Conservation (phyloP, 208 protist species). For the Borovskyia barvae region DNA sequence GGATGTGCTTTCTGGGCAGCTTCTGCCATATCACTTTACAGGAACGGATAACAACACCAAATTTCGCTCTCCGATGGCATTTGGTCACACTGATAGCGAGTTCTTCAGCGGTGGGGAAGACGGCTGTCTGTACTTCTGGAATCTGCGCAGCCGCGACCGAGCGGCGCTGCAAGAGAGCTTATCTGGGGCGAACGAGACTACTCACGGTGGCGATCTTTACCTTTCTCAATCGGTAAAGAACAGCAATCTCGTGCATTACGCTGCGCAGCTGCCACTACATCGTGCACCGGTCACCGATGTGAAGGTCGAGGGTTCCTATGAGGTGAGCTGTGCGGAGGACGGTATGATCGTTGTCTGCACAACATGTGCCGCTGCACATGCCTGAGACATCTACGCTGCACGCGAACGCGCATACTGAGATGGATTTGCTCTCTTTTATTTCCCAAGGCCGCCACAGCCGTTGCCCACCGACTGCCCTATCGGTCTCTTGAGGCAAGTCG, state of each 20-base stretch:
- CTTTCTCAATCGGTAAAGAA: not conserved
- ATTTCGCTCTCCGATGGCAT: conserved; percentile 40
- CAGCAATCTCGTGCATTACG: conserved; percentile 12
- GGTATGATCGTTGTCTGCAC: conserved; percentile 58
- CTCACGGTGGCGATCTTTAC: conserved; percentile 7
- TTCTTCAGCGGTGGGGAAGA: conserved; percentile 68
- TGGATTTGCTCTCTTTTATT: not conserved
- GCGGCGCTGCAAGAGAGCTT: not conserved
- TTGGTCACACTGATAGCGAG: conserved; percentile 57
- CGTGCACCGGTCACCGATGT: conserved; percentile 54
- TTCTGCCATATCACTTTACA: conserved; percentile 54
- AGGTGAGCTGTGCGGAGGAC: conserved; percentile 68
- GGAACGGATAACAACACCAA: conserved; percentile 66
- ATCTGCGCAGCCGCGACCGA: conserved; percentile 20
- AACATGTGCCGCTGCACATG: conserved; percentile 14
- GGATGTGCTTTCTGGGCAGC: conserved; percentile 61
- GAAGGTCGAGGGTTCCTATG: conserved; percentile 63
- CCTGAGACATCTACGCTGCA: not conserved
- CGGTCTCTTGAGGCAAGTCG: not conserved
- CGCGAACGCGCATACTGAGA: too few species aligned
- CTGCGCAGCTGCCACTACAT: conserved; percentile 43
- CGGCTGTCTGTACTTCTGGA: conserved; percentile 77
- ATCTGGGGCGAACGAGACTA: not conserved
- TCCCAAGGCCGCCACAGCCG: not conserved
- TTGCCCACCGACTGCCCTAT: not conserved